These are phyloP conservation scores for Colletotrichum higginsianum DNA, from an alignment of 2,329 filamentous ascomycete genomes.

Conservation along the genomic window DNA sequence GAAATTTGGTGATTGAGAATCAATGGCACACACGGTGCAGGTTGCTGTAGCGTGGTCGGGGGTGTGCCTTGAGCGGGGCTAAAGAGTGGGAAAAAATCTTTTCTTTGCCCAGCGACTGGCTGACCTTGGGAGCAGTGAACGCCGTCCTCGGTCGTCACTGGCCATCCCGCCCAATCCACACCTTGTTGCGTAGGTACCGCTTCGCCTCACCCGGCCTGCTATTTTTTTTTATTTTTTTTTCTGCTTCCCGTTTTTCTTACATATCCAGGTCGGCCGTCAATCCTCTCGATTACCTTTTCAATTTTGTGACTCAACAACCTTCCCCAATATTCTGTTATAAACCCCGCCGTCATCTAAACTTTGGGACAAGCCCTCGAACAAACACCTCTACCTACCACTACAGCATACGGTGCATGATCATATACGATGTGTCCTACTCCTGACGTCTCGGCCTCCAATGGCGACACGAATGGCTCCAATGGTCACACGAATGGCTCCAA, in stretches of 20 bases:
- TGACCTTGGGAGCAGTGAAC: conserved; percentile 30
- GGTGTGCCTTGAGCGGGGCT: conserved; percentile 39
- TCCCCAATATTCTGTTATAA: conserved; percentile 32
- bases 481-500: conserved; percentile 39
- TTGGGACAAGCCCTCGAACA: conserved; percentile 9
- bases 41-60: conserved; percentile 20
- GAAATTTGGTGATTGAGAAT: conserved; percentile 33
- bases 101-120: conserved; percentile 38
- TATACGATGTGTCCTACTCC: conserved; percentile 43
- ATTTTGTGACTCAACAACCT: conserved; percentile 40
- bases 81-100: conserved; percentile 41
- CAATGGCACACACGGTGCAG: conserved; percentile 25
- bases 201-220: conserved; percentile 31
- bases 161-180: conserved; percentile 43
- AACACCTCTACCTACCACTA: not conserved
- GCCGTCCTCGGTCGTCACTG: conserved; percentile 42
- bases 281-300: conserved; percentile 18
- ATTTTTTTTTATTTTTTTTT: conserved; percentile 31
- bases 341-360: conserved; percentile 8
- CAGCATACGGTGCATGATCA: conserved; percentile 31
- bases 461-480: conserved; percentile 41
- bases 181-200: conserved; percentile 36
- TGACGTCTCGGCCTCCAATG: conserved; percentile 41
- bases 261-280: conserved; percentile 20
- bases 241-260: conserved; percentile 25